Conservation (phyloP, 345 rosid genomes). For the Eucalyptus regnans region DNA sequence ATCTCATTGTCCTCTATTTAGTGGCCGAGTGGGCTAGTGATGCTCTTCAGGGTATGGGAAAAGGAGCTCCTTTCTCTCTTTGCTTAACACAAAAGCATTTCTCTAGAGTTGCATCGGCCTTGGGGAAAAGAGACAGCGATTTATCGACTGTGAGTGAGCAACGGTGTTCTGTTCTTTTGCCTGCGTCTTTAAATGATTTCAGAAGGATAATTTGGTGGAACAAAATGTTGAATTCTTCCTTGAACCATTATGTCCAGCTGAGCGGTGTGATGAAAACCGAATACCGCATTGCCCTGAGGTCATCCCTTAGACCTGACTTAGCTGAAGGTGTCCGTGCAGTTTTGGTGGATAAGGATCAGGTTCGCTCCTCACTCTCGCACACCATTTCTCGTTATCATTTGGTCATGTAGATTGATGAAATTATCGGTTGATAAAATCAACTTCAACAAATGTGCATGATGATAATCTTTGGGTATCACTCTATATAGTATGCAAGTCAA, state of each 20-base stretch:
- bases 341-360: slow-evolving; percentile 95
- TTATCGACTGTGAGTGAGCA: slow-evolving; percentile 42
- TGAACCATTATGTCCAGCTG: slow-evolving; percentile 19
- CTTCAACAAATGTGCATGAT: background rate
- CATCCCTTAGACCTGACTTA: slow-evolving; percentile 62
- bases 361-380: background rate
- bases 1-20: slow-evolving; percentile 1
- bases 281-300: slow-evolving; percentile 71
- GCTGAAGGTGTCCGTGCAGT: slow-evolving; percentile 94
- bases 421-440: background rate
- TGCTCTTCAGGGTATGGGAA: slow-evolving; percentile 69
- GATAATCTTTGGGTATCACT: background rate
- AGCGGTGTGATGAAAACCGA: slow-evolving; percentile 80
- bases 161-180: background rate
- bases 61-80: slow-evolving; percentile 94
- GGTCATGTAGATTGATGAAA: background rate
- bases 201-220: background rate
- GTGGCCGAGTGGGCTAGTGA: slow-evolving; percentile 83
- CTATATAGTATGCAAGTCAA: background rate
- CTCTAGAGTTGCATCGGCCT: slow-evolving; percentile 63
- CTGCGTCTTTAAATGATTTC: background rate
- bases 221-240: background rate
- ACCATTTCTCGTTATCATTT: background rate
- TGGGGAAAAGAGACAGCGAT: slow-evolving; percentile 34
- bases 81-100: slow-evolving; percentile 58